Evolutionary conservation across 371 early-diverging fungal genomes (phyloP).

Genomic region (Syncephalastrum racemosum): DNA sequence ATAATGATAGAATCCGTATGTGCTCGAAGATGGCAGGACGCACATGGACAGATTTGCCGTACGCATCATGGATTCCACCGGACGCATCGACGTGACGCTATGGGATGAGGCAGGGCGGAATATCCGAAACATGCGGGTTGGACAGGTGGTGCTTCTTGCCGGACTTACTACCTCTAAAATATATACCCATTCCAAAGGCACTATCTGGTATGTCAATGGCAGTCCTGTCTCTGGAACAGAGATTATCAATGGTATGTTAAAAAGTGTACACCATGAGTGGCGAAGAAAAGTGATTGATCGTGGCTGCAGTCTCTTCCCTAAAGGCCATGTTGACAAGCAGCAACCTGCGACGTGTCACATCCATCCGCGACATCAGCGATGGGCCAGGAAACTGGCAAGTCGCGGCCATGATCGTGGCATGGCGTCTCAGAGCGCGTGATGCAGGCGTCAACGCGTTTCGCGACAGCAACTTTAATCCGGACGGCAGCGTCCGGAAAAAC

Average conservation of each 20-base stretch:
- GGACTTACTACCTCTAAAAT: constrained; percentile 31
- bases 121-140: constrained; percentile 26
- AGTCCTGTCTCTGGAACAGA: constrained; percentile 36
- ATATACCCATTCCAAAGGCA: constrained; percentile 14
- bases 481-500: too few species aligned
- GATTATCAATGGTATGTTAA: constrained; percentile 35
- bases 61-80: constrained; percentile 32
- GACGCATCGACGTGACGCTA: constrained; percentile 36
- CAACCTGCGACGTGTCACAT: constrained; percentile 19
- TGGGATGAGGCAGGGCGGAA: constrained; percentile 39
- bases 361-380: constrained; percentile 18
- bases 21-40: neutral
- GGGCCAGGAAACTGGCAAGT: constrained; percentile 29
- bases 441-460: constrained; percentile 1
- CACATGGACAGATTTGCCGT: constrained; percentile 40
- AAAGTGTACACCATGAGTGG: neutral
- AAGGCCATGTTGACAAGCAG: constrained; percentile 27
- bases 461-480: too few species aligned
- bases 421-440: constrained; percentile 12
- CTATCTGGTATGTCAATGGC: constrained; percentile 47
- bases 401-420: constrained; percentile 29
- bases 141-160: constrained; percentile 34
- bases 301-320: constrained; percentile 26
- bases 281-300: neutral
- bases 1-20: constrained; percentile 1